These are phyloP conservation scores for Scytalidium lignicola DNA, from an alignment of 2,329 filamentous ascomycete genomes.

Conservation along the genomic window DNA sequence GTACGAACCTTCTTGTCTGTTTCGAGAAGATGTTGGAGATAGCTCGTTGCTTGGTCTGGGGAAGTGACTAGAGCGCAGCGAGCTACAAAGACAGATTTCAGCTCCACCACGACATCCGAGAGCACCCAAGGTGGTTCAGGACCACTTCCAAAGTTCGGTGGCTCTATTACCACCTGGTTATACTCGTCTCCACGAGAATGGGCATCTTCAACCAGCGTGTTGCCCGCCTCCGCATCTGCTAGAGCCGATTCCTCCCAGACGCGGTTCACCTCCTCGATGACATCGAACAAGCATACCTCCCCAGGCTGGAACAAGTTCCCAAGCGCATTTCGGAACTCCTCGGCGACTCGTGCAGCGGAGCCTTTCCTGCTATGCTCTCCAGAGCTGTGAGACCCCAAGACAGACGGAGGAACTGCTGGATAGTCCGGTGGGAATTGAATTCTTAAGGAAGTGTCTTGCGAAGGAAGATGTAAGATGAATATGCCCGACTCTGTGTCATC, in stretches of 20 bases:
- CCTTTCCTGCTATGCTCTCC: slow-evolving; percentile 64
- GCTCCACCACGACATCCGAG: slow-evolving; percentile 70
- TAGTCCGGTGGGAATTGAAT: slow-evolving; percentile 70
- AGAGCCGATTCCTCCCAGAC: slow-evolving; percentile 4
- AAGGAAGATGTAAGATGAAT: slow-evolving; percentile 64
- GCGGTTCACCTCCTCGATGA: slow-evolving; percentile 68
- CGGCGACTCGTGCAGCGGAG: slow-evolving; percentile 66
- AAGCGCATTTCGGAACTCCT: slow-evolving; percentile 62
- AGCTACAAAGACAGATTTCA: slow-evolving; percentile 84
- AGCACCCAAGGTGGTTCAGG: slow-evolving; percentile 57
- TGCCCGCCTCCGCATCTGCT: slow-evolving; percentile 15
- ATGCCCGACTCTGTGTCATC: slow-evolving; percentile 26
- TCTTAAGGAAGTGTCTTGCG: slow-evolving; percentile 48
- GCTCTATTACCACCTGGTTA: slow-evolving; percentile 1
- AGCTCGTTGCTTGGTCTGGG: slow-evolving; percentile 64
- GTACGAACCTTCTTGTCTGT: slow-evolving; percentile 79
- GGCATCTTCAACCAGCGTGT: not conserved
- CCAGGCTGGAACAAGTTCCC: slow-evolving; percentile 65
- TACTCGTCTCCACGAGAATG: not conserved
- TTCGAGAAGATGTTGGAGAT: slow-evolving; percentile 69
- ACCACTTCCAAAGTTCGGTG: not conserved
- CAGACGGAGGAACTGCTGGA: slow-evolving; percentile 65
- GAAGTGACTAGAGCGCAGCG: slow-evolving; percentile 67
- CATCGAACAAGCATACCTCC: slow-evolving; percentile 81
- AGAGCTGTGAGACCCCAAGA: slow-evolving; percentile 75